Evolutionary conservation across 164 flowering plant species (phyloP).

Genomic region (Annona squamosa): DNA sequence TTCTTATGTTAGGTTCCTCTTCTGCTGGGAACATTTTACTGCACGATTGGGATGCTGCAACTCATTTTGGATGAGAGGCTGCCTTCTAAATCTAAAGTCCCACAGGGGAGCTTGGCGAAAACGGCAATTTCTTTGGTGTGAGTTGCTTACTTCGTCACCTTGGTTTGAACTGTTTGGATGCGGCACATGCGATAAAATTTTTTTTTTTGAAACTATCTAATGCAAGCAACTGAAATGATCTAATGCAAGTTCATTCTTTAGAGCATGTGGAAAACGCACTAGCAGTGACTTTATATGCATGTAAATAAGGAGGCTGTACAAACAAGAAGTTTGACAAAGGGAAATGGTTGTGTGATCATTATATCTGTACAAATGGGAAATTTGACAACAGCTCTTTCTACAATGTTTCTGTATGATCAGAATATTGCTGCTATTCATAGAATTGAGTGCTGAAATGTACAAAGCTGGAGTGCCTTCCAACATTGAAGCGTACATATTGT

Average conservation of each 20-base stretch:
- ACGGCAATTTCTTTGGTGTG: conserved; percentile 51
- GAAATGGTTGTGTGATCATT: too few relatives aligned
- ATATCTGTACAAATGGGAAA: background rate
- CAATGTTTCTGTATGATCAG: conserved; percentile 19
- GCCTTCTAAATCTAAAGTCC: conserved; percentile 21
- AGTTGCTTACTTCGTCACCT: conserved; percentile 16
- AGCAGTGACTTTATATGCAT: too few relatives aligned
- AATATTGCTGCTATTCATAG: conserved; percentile 57
- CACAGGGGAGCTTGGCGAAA: conserved; percentile 38
- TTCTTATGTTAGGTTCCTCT: conserved; percentile 57
- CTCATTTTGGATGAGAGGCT: conserved; percentile 56
- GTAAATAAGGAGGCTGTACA: too few relatives aligned
- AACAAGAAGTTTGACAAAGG: too few relatives aligned
- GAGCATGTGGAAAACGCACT: too few relatives aligned
- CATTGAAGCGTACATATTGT: conserved; percentile 63
- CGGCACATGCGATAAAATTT: too few relatives aligned
- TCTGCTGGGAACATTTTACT: conserved; percentile 77
- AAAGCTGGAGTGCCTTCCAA: conserved; percentile 75
- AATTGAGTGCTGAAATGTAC: conserved; percentile 79
- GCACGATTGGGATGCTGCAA: conserved; percentile 68
- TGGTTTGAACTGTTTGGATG: too few relatives aligned
- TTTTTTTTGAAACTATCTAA: too few relatives aligned
- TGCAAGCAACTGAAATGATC: too few relatives aligned
- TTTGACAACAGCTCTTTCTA: background rate
- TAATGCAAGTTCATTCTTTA: too few relatives aligned